These are phyloP conservation scores for Hirschfeldia incana DNA, from an alignment of 345 rosid genomes.

Conservation along the genomic window DNA sequence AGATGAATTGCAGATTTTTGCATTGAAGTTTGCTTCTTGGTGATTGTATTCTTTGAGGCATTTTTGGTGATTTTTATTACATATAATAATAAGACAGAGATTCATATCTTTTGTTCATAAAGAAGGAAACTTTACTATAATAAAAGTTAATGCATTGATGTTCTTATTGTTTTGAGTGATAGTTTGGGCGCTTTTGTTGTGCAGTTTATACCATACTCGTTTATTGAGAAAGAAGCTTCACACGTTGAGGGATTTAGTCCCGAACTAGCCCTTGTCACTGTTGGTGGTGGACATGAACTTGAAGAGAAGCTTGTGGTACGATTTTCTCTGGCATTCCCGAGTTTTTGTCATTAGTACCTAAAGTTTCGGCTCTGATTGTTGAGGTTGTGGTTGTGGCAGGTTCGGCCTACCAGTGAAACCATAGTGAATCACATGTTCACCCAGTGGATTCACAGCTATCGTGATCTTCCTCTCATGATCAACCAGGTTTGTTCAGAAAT, in stretches of 20 bases:
- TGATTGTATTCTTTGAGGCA: neutral
- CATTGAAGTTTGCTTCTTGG: neutral
- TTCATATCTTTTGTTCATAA: neutral
- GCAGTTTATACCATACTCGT: conserved; percentile 94
- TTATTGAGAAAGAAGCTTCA: conserved; percentile 97
- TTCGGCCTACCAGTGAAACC: conserved; percentile 94
- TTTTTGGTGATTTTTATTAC: neutral
- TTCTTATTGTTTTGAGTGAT: conserved; percentile 2
- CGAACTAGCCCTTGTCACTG: conserved; percentile 82
- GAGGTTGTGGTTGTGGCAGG: conserved; percentile 92
- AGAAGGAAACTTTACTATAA: neutral
- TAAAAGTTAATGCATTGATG: neutral
- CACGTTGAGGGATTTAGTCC: conserved; percentile 96
- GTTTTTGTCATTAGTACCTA: conserved; percentile 43
- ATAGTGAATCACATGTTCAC: conserved; percentile 97
- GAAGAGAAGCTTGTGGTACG: conserved; percentile 97
- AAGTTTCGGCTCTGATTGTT: conserved; percentile 72
- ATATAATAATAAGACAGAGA: neutral
- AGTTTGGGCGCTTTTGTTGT: conserved; percentile 17
- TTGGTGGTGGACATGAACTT: conserved; percentile 92
- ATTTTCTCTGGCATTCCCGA: conserved; percentile 9
- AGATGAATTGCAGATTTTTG: neutral
- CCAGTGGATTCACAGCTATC: conserved; percentile 93
- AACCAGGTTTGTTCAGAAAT: conserved; percentile 60
- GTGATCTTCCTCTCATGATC: conserved; percentile 93